A percentile compares a stretch with the other conserved stretches of the same genome.
Evolutionary conservation across 352 stramenopile species (phyloP).

Genomic region (Globisporangium abappressorium): DNA sequence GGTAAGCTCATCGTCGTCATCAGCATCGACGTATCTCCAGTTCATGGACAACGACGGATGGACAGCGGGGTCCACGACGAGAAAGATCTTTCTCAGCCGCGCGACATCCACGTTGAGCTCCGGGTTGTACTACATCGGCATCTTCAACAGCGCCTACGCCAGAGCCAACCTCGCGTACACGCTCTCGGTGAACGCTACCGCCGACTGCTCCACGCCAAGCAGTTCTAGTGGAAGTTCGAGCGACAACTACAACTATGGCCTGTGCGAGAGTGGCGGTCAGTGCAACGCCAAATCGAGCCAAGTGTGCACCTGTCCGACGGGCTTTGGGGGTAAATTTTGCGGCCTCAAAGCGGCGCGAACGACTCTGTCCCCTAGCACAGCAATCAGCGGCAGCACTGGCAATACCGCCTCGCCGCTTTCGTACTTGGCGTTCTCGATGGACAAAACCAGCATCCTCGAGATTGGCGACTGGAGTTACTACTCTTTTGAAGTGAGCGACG

Average conservation of each 20-base stretch:
- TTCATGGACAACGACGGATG: slow-evolving; percentile 51
- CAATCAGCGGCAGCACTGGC: background rate
- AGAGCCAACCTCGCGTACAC: slow-evolving; percentile 40
- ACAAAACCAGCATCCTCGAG: slow-evolving; percentile 25
- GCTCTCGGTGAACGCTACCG: slow-evolving; percentile 52
- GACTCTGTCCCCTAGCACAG: slow-evolving; percentile 13
- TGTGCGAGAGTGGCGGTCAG: slow-evolving; percentile 43
- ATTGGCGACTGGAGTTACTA: slow-evolving; percentile 62
- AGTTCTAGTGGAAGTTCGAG: background rate
- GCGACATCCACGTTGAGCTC: slow-evolving; percentile 64
- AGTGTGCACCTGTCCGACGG: slow-evolving; percentile 45
- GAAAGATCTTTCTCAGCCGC: slow-evolving; percentile 58
- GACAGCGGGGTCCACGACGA: slow-evolving; percentile 31
- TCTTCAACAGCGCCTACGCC: slow-evolving; percentile 75
- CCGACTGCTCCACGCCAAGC: slow-evolving; percentile 31
- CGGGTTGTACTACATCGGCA: slow-evolving; percentile 69
- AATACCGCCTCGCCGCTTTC: slow-evolving; percentile 8
- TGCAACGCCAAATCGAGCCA: slow-evolving; percentile 50
- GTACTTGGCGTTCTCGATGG: slow-evolving; percentile 28
- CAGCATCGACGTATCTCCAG: slow-evolving; percentile 34
- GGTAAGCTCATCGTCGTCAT: background rate
- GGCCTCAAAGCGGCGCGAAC: slow-evolving; percentile 24
- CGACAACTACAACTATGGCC: slow-evolving; percentile 19
- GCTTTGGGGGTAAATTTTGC: slow-evolving; percentile 46
- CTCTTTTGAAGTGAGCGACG: slow-evolving; percentile 60